Conservation (phyloP, 768 basidiomycete genomes). For the Termitomyces titanicus region DNA sequence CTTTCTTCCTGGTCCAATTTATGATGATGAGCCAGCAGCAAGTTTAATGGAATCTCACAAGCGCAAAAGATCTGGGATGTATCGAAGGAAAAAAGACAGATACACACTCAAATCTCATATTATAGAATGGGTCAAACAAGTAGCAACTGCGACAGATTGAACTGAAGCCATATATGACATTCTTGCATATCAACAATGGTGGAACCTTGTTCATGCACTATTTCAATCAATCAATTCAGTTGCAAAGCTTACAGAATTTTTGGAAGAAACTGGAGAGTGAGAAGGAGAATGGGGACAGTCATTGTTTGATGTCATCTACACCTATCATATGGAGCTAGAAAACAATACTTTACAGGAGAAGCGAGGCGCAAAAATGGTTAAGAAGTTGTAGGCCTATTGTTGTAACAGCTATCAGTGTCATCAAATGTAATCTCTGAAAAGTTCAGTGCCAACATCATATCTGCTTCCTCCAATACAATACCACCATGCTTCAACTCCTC, state of each 20-base stretch:
- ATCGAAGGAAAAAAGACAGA: slow-evolving; percentile 14
- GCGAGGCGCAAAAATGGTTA: no score
- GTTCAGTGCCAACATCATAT: not conserved
- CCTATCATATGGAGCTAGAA: not conserved
- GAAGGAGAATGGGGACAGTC: slow-evolving; percentile 14
- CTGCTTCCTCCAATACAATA: not conserved
- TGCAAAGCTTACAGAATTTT: slow-evolving; percentile 3
- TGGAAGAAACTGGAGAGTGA: slow-evolving; percentile 23
- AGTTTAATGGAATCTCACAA: not conserved
- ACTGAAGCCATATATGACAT: slow-evolving; percentile 17
- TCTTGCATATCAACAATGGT: slow-evolving; percentile 8
- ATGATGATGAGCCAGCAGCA: not conserved
- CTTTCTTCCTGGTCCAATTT: not conserved
- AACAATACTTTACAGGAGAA: no score
- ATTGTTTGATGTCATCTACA: not conserved
- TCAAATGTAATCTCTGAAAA: no score
- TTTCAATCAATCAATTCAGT: slow-evolving; percentile 2
- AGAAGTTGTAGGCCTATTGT: no score
- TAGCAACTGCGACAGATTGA: slow-evolving; percentile 6
- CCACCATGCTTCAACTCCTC: not conserved
- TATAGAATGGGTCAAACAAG: slow-evolving; percentile 15
- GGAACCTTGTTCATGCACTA: slow-evolving; percentile 8
- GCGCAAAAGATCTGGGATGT: not conserved
- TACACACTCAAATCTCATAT: slow-evolving; percentile 10
- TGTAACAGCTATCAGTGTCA: no score